phyloP scores from a whole-genome alignment of 2,329 filamentous ascomycete species.

The Metarhizium rileyi region DNA sequence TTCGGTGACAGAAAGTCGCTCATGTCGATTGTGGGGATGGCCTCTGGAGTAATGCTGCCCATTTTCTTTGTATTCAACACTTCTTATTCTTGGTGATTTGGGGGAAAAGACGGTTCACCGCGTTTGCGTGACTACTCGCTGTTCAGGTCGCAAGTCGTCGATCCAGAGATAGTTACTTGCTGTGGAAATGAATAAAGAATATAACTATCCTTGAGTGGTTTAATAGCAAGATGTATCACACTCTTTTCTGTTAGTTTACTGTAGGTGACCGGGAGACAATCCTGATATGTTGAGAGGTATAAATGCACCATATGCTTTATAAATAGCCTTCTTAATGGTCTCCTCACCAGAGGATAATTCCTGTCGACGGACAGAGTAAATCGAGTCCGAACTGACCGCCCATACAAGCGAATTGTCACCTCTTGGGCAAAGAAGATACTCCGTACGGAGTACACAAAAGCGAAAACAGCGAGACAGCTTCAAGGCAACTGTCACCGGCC shows the following conservation, averaged over 20 bases:
- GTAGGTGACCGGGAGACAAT: not conserved
- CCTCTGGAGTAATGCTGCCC: conserved; percentile 1
- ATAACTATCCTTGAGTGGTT: not conserved
- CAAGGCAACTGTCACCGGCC: not conserved
- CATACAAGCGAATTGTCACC: not conserved
- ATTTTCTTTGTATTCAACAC: not conserved
- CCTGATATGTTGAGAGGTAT: not conserved
- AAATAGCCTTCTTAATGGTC: not conserved
- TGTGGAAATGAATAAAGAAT: not conserved
- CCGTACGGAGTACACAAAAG: too few relatives aligned
- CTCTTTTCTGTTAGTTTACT: not conserved
- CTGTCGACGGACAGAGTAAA: not conserved
- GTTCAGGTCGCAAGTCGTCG: not conserved
- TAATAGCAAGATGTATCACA: not conserved
- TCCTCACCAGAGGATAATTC: not conserved
- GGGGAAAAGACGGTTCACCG: not conserved
- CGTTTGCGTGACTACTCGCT: too few relatives aligned
- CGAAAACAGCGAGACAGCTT: not conserved
- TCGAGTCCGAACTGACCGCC: not conserved
- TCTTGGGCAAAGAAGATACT: not conserved
- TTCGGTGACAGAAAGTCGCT: conserved; percentile 13
- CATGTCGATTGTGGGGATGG: conserved; percentile 20
- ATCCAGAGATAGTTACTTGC: too few relatives aligned
- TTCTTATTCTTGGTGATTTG: not conserved
- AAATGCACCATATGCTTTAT: not conserved